Base-by-base conservation (phyloP, 148 eudicot genomes). In the Talinum fruticosum region DNA sequence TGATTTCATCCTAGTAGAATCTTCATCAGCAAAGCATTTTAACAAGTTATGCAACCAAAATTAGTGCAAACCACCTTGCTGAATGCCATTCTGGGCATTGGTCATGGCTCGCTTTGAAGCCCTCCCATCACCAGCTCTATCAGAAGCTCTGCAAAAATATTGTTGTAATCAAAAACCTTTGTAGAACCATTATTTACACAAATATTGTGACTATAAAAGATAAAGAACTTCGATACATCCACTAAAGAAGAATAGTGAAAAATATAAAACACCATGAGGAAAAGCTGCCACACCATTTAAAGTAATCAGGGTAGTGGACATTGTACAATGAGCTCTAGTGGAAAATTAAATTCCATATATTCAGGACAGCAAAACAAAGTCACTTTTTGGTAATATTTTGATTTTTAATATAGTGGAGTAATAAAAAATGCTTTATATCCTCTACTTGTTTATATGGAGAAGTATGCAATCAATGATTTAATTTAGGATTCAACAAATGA, bases 31-130 rank as follows among this genome's bases (percentile, higher is more conserved):
- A 14, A 66, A 51, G 33, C 23, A 47, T 21, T 16, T 18, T 21
- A 18, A 14, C 13, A 75, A 14, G 69, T 45, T 45, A 28, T 16
- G 70, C 26, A 30, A 69, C 26, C 37, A 2, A 54, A 37, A 37
- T 26, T 28, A 28, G 73, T 23, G 71, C 16, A 68, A 8, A 76
- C 73, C 72, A 94, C 98, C 93, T 88, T 85, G 89, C 66, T 78
- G 83, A 79, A 88, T 78, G 76, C 73, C 83, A 80, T 44, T 84
- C 79, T 84, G 92, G 74, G 80, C 51, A 78, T 73, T 84, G 34
- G 89, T 82, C 84, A 82, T 61, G 53, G 90, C 82, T 84, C 86
- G 89, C 85, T 94, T 94, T 13, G 93, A 75, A 85, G 92, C 79
- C 78, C 93, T 89, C 24, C 87, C 86, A 81, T 92, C 97, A 79